These are phyloP conservation scores for Potentilla sterilis DNA, from an alignment of 306 rosid species.

Conservation along the genomic window DNA sequence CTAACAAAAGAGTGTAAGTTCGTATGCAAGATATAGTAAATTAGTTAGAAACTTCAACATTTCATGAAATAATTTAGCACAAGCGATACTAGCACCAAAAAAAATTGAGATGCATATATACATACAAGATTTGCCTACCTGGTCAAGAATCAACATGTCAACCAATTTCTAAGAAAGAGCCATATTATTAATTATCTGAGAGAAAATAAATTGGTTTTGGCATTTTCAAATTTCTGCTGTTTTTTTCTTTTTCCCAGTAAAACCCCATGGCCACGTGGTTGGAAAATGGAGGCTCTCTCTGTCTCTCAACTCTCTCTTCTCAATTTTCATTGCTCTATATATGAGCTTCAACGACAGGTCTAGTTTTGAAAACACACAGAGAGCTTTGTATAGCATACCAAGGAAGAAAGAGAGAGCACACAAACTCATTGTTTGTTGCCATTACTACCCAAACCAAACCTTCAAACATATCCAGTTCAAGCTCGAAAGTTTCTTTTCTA, in stretches of 20 bases:
- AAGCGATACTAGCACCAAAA: background rate
- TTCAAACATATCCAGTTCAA: conserved; percentile 2
- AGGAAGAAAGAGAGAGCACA: background rate
- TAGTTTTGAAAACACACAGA: background rate
- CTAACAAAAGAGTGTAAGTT: background rate
- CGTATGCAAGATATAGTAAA: background rate
- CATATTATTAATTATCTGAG: background rate
- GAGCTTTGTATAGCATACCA: conserved; percentile 16
- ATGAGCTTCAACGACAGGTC: background rate
- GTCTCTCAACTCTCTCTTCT: background rate
- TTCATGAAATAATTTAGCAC: background rate
- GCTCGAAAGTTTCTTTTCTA: conserved; percentile 4
- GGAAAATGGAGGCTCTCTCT: conserved; percentile 13
- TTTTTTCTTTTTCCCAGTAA: conserved; percentile 1
- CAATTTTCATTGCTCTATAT: background rate
- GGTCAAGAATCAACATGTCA: conserved; percentile 5
- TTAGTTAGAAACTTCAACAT: background rate
- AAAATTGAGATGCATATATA: background rate
- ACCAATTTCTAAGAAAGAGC: background rate
- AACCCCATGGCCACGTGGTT: conserved; percentile 12
- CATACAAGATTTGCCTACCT: conserved; percentile 1
- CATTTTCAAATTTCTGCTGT: background rate
- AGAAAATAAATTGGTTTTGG: background rate
- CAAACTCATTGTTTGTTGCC: background rate
- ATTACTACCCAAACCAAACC: conserved; percentile 14